These are phyloP conservation scores for Wickerhamomyces strasburgensis DNA, from an alignment of 805 yeast genomes.

Conservation along the genomic window DNA sequence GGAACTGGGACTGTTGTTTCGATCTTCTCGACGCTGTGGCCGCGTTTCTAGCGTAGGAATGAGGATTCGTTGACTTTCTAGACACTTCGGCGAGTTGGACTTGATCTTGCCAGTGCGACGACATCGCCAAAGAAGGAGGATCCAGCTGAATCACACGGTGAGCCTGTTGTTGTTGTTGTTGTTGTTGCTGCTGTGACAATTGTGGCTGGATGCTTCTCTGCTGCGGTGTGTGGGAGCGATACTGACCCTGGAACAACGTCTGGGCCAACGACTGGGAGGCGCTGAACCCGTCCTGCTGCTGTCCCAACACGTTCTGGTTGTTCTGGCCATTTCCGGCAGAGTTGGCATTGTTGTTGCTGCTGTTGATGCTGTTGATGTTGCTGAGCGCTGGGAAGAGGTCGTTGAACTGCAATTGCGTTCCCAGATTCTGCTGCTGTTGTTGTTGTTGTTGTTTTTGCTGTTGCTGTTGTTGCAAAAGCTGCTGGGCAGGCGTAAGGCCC, in stretches of 20 bases:
- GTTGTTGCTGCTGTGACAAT: conserved; percentile 27
- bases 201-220: conserved; percentile 27
- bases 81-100: conserved; percentile 66
- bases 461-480: conserved; percentile 19
- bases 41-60: conserved; percentile 78
- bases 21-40: conserved; percentile 56
- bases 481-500: conserved; percentile 25
- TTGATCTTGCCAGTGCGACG: conserved; percentile 76
- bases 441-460: conserved; percentile 19
- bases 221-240: conserved; percentile 30
- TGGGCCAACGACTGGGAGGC: conserved; percentile 36
- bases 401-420: conserved; percentile 19
- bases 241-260: conserved; percentile 36
- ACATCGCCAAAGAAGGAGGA: conserved; percentile 25
- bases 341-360: conserved; percentile 4
- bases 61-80: conserved; percentile 61
- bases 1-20: conserved; percentile 19
- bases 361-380: conserved; percentile 16
- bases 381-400: conserved; percentile 21
- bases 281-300: conserved; percentile 27
- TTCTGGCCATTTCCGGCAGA: neutral
- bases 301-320: too few species aligned
- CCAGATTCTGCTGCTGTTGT: conserved; percentile 12
- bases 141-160: conserved; percentile 30
- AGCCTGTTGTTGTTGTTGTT: conserved; percentile 13